These are phyloP conservation scores for Pachyrhizus erosus DNA, from an alignment of 306 rosid species.

Conservation along the genomic window DNA sequence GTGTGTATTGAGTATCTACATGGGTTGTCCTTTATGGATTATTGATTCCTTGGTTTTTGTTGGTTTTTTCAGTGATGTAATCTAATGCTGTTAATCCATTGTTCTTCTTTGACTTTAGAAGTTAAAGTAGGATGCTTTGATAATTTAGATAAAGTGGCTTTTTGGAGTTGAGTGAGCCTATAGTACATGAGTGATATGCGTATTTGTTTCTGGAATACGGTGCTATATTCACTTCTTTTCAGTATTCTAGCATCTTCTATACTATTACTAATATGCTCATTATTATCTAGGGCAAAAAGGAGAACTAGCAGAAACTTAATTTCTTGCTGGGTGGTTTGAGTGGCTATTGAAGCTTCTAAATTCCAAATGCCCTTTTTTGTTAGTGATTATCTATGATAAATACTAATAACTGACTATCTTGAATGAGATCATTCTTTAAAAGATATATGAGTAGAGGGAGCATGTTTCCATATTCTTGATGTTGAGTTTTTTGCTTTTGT, in stretches of 20 bases:
- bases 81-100: not conserved
- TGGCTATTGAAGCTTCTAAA: slow-evolving; percentile 34
- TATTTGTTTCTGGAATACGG: not conserved
- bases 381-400: not conserved
- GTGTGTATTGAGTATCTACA: not conserved
- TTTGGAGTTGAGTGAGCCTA: slow-evolving; percentile 2
- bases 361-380: not conserved
- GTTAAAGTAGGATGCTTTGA: slow-evolving; percentile 1
- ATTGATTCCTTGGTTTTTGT: not conserved
- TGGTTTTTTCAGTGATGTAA: not conserved
- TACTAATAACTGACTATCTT: not conserved
- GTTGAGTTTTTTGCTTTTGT: slow-evolving; percentile 10
- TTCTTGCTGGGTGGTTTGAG: slow-evolving; percentile 3
- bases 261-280: not conserved
- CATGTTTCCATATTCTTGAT: slow-evolving; percentile 2
- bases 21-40: not conserved
- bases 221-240: not conserved
- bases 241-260: not conserved
- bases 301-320: not conserved
- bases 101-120: not conserved
- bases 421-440: slow-evolving; percentile 7
- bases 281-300: not conserved
- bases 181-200: not conserved
- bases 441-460: not conserved
- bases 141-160: not conserved